Base-by-base conservation (phyloP, 208 protist species). In the Perkinsela sp. region DNA sequence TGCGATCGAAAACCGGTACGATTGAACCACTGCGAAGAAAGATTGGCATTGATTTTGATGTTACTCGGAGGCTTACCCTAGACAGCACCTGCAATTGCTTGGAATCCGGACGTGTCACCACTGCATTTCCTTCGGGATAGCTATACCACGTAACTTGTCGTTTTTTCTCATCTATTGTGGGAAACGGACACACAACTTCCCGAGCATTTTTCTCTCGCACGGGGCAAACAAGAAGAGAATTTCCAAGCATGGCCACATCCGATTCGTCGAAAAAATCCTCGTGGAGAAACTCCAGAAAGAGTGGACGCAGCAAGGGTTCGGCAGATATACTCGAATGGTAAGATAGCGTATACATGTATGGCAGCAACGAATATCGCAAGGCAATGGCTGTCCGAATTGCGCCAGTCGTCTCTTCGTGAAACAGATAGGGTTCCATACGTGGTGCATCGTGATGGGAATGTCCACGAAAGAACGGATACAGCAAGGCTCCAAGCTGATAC, bases 361-460 rank as follows among this genome's bases (percentile, higher is more conserved):
- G 92, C 0, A 98, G 71, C 31, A 97, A 80, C 48, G 74, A 73
- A 74, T 98, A 98, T 70, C 93, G 80, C 68, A 85, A 74, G 1
- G 82, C 80, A 48, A 90, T 77, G 0, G 85, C 82, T 31, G 73
- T 78, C 65, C 86, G 81, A 28, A 93, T 75, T 57, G 81, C 71
- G 1, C 78, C 28, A 6, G 79, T 84, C 69, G 77, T 76, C 13
- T 79, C 75, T 1, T 68, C 29, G 13, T 80, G 88, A 74, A 96
- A 97, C n/a, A 90, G 81, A 90, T 93, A 99, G 30, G 95, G 96
- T 80, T 99, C 96, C 68, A 94, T 85, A 30, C 95, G 88, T 72
- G 90, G 86, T 2, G 94, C 95, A 31, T 98, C 92, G 30, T 95
- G 75, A 74, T 97, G 90, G 1, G 91, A 82, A 76, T 99, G 95